phyloP scores from a whole-genome alignment of 345 rosid genomes.

The Eutrema japonicum region DNA sequence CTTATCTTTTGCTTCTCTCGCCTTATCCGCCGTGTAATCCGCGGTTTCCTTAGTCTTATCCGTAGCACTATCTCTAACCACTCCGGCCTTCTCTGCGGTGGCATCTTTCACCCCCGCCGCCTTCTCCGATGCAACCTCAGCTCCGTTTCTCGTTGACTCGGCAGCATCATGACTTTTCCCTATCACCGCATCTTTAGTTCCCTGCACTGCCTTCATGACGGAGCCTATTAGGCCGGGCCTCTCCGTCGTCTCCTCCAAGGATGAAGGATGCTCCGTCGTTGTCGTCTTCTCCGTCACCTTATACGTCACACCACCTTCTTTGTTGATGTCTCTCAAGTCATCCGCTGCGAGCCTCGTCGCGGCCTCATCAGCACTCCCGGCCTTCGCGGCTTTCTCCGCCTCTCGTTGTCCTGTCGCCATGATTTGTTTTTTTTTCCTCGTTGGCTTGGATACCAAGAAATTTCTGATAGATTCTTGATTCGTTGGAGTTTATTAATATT shows the following conservation, averaged over 20 bases:
- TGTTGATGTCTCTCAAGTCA: constrained; percentile 53
- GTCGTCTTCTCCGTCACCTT: constrained; percentile 41
- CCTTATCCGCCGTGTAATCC: constrained; percentile 32
- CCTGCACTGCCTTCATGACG: constrained; percentile 59
- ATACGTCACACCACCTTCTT: constrained; percentile 38
- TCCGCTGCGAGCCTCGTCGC: constrained; percentile 50
- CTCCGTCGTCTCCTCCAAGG: constrained; percentile 24
- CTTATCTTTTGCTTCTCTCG: constrained; percentile 33
- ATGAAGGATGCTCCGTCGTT: constrained; percentile 38
- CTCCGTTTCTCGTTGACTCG: constrained; percentile 29
- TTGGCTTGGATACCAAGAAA: constrained; percentile 28
- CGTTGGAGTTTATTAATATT: background rate
- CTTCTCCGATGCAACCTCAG: constrained; percentile 33
- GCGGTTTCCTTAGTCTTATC: constrained; percentile 34
- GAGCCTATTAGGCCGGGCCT: constrained; percentile 64
- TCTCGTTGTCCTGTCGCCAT: constrained; percentile 64
- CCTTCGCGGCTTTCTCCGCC: constrained; percentile 48
- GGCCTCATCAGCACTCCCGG: constrained; percentile 49
- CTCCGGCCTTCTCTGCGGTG: constrained; percentile 34
- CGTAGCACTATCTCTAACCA: constrained; percentile 31
- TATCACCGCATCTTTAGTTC: constrained; percentile 61
- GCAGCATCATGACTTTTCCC: constrained; percentile 51
- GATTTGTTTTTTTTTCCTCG: background rate
- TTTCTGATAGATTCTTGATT: background rate
- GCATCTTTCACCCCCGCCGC: constrained; percentile 35